Conservation (phyloP, 768 basidiomycete genomes). For the Collybia sp. region DNA sequence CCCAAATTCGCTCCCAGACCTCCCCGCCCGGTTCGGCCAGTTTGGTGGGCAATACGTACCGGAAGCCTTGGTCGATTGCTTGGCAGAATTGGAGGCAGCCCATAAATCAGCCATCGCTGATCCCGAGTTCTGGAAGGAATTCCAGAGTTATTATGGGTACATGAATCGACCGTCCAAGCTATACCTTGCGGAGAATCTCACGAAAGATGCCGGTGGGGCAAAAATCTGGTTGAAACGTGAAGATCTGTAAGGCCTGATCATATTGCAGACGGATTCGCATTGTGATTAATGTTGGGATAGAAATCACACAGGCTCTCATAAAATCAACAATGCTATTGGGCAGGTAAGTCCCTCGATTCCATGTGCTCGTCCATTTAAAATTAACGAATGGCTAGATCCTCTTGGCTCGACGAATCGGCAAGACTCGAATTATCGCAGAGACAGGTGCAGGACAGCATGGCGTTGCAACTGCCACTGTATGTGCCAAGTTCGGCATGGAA, state of each 20-base stretch:
- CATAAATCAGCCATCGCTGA: conserved; percentile 85
- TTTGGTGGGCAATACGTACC: conserved; percentile 99
- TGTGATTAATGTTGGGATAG: conserved; percentile 27
- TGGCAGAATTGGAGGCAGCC: conserved; percentile 86
- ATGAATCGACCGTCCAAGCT: conserved; percentile 93
- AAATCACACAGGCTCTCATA: conserved; percentile 98
- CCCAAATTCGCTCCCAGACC: conserved; percentile 27
- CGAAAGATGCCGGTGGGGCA: conserved; percentile 87
- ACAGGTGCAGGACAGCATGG: conserved; percentile 99
- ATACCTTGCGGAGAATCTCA: conserved; percentile 89
- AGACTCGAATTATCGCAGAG: conserved; percentile 97
- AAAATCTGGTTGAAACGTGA: conserved; percentile 98
- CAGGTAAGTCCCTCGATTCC: conserved; percentile 46
- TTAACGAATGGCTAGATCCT: conserved; percentile 60
- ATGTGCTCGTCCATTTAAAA: background rate
- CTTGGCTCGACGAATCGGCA: conserved; percentile 89
- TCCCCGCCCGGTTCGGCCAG: conserved; percentile 87
- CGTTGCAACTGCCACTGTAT: conserved; percentile 97
- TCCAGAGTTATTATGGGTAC: conserved; percentile 82
- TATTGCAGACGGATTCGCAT: conserved; percentile 1
- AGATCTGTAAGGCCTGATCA: conserved; percentile 56
- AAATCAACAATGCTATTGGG: conserved; percentile 98
- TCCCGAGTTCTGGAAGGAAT: conserved; percentile 91
- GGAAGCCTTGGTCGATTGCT: conserved; percentile 90
- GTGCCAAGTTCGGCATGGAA: conserved; percentile 93